Conservation (phyloP, 805 yeast species). For the Isabelozyma rhagii region DNA sequence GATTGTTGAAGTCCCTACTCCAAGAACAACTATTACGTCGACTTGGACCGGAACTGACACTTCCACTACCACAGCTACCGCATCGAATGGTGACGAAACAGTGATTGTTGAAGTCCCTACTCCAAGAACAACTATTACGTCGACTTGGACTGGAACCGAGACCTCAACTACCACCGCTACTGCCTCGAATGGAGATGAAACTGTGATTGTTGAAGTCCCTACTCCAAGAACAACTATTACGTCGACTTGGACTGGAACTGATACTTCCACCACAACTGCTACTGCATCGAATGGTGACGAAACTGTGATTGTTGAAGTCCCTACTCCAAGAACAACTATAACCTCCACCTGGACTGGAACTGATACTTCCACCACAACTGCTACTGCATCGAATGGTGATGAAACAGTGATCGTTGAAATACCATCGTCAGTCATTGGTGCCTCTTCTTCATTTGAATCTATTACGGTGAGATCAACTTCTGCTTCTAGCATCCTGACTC, state of each 20-base stretch:
- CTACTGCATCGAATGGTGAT: constrained; percentile 1
- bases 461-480: not conserved
- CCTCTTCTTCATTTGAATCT: not conserved
- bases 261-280: not conserved
- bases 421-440: not conserved
- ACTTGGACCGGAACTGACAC: too few relatives aligned
- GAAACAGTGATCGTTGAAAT: constrained; percentile 5
- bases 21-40: too few relatives aligned
- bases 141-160: not conserved
- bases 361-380: constrained; percentile 3
- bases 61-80: too few relatives aligned
- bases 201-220: not conserved
- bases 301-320: not conserved
- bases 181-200: not conserved
- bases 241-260: not conserved
- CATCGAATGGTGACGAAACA: too few relatives aligned
- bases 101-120: not conserved
- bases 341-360: constrained; percentile 7
- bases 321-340: too few relatives aligned
- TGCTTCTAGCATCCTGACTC: too few relatives aligned
- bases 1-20: not conserved
- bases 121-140: not conserved
- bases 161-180: not conserved
- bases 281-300: not conserved
- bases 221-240: not conserved